A percentile compares a stretch with the other conserved stretches of the same genome.
Evolutionary conservation across 2,329 filamentous ascomycete species (phyloP).

Genomic region (Phaeoacremonium minimum): DNA sequence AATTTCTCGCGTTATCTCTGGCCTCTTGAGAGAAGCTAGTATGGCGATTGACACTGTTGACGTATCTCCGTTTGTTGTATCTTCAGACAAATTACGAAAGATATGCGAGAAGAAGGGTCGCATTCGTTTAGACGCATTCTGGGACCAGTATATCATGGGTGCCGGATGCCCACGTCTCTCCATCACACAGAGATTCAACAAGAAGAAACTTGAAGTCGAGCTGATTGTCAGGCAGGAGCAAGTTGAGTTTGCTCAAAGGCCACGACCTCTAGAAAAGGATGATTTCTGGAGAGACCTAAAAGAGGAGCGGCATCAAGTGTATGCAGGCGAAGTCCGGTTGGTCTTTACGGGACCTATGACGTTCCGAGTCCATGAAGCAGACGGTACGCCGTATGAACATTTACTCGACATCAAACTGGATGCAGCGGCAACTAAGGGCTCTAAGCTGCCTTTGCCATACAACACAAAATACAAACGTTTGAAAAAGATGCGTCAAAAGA

Average conservation of each 20-base stretch:
- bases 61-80: slow-evolving; percentile 44
- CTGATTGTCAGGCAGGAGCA: slow-evolving; percentile 81
- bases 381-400: slow-evolving; percentile 96
- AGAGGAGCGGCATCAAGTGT: slow-evolving; percentile 68
- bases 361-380: slow-evolving; percentile 94
- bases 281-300: slow-evolving; percentile 83
- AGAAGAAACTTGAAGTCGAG: slow-evolving; percentile 93
- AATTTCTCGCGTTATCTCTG: slow-evolving; percentile 78
- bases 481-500: slow-evolving; percentile 66
- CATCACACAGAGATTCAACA: slow-evolving; percentile 89
- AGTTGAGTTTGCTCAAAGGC: slow-evolving; percentile 46
- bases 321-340: slow-evolving; percentile 65
- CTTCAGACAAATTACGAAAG: slow-evolving; percentile 71
- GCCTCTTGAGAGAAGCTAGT: slow-evolving; percentile 80
- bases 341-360: slow-evolving; percentile 96
- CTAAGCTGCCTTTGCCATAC: slow-evolving; percentile 91
- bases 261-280: slow-evolving; percentile 57
- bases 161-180: slow-evolving; percentile 86
- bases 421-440: slow-evolving; percentile 56
- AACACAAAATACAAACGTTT: slow-evolving; percentile 99
- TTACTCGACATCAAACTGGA: slow-evolving; percentile 93
- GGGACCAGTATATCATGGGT: slow-evolving; percentile 86
- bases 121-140: slow-evolving; percentile 83
- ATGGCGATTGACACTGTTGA: slow-evolving; percentile 35
- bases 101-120: slow-evolving; percentile 86